A percentile compares a stretch with the other conserved stretches of the same genome.
phyloP scores from a whole-genome alignment of 352 stramenopile genomes.

The Phytophthora citricola region DNA sequence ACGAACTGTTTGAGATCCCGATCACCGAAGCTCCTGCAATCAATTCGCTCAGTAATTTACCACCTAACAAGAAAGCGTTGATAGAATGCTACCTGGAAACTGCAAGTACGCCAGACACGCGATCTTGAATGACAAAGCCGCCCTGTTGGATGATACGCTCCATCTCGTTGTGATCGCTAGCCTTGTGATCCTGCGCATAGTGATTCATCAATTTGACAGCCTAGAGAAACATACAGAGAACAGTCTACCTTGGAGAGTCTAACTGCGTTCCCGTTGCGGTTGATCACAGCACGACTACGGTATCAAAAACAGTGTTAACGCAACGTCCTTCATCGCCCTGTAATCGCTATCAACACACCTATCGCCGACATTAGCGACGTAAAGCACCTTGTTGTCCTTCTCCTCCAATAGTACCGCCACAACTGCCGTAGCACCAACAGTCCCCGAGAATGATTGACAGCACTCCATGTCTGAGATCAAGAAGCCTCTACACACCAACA shows the following conservation, averaged over 20 bases:
- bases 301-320: constrained; percentile 5
- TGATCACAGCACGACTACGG: constrained; percentile 73
- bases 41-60: constrained; percentile 8
- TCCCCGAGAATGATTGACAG: constrained; percentile 55
- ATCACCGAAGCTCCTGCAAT: constrained; percentile 80
- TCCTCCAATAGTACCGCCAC: constrained; percentile 61
- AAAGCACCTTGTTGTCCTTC: constrained; percentile 45
- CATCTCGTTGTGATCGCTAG: constrained; percentile 58
- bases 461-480: constrained; percentile 84
- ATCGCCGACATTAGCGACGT: constrained; percentile 78
- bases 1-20: constrained; percentile 78
- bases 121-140: constrained; percentile 77
- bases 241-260: constrained; percentile 58
- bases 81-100: constrained; percentile 61
- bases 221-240: not conserved
- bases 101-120: constrained; percentile 74
- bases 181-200: constrained; percentile 69
- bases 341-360: constrained; percentile 45
- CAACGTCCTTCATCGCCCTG: not conserved
- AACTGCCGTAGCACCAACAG: constrained; percentile 68
- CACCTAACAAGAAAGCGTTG: not conserved
- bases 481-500: constrained; percentile 52
- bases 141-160: constrained; percentile 62
- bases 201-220: not conserved
- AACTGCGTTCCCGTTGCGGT: constrained; percentile 54